phyloP scores from a whole-genome alignment of 331 rosid genomes.

The Phaseolus coccineus region DNA sequence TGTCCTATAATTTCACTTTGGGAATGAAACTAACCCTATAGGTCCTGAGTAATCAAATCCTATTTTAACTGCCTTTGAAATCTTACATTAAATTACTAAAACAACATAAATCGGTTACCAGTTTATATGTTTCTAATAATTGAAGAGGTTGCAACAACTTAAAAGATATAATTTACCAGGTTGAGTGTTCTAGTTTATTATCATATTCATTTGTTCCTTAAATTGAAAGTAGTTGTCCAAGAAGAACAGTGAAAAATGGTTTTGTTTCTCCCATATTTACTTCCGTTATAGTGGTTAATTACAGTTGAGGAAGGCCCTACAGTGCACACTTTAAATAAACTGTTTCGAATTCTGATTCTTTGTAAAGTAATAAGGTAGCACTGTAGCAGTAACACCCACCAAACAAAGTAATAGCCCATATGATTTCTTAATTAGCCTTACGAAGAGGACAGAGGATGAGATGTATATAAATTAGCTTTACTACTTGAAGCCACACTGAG shows the following conservation, averaged over 20 bases:
- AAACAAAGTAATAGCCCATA: neutral
- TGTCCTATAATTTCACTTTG: neutral
- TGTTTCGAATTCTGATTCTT: neutral
- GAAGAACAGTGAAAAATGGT: slow-evolving; percentile 39
- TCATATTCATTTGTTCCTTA: slow-evolving; percentile 3
- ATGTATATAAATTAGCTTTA: slow-evolving; percentile 55
- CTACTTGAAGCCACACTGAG: slow-evolving; percentile 40
- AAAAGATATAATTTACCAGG: neutral
- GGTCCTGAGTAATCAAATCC: neutral
- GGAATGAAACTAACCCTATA: neutral
- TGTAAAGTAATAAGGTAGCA: neutral
- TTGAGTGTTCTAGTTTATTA: neutral
- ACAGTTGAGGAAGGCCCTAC: slow-evolving; percentile 64
- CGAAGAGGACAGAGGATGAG: slow-evolving; percentile 40
- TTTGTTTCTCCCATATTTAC: slow-evolving; percentile 46
- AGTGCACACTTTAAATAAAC: slow-evolving; percentile 22
- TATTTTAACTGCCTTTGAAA: neutral
- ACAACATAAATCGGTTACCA: neutral
- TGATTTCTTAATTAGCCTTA: slow-evolving; percentile 48
- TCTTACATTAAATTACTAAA: neutral
- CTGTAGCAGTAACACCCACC: neutral
- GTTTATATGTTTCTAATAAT: neutral
- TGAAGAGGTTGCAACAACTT: neutral
- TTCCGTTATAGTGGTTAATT: slow-evolving; percentile 81
- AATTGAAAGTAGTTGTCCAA: slow-evolving; percentile 23